Evolutionary conservation across 352 stramenopile genomes (phyloP).

Genomic region (Pythium sukuiense): DNA sequence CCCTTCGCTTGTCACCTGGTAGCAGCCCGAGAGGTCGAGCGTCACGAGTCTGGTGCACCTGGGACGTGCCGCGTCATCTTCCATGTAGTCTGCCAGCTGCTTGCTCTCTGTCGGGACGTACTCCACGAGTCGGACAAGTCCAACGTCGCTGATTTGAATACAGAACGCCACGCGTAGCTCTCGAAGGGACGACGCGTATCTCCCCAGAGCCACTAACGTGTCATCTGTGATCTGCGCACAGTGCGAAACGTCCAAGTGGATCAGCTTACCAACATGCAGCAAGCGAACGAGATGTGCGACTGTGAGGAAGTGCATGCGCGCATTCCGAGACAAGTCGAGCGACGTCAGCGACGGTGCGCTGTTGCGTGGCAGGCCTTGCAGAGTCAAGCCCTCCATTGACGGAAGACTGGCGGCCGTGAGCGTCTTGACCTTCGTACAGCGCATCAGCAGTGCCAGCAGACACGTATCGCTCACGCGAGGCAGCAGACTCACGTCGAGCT

Average conservation of each 20-base stretch:
- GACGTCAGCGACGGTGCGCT: constrained; percentile 26
- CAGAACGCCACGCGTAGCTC: constrained; percentile 56
- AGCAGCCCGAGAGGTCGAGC: constrained; percentile 70
- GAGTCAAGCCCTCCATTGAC: constrained; percentile 53
- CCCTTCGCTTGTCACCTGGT: constrained; percentile 54
- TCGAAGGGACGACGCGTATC: constrained; percentile 35
- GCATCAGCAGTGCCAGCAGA: constrained; percentile 57
- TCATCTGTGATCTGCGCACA: constrained; percentile 60
- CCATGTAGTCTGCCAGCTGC: constrained; percentile 31
- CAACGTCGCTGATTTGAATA: constrained; percentile 49
- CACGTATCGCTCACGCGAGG: constrained; percentile 57
- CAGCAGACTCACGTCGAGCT: constrained; percentile 59
- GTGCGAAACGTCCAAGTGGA: constrained; percentile 51
- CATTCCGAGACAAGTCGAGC: constrained; percentile 39
- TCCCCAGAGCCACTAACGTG: constrained; percentile 46
- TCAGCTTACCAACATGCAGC: constrained; percentile 32
- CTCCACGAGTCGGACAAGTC: constrained; percentile 50
- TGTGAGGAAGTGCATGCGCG: constrained; percentile 41
- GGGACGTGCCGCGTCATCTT: constrained; percentile 17
- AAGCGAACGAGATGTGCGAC: constrained; percentile 46
- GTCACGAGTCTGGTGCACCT: constrained; percentile 45
- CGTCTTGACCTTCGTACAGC: constrained; percentile 32
- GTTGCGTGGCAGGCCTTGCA: constrained; percentile 46
- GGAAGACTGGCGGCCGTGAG: constrained; percentile 35
- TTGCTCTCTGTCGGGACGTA: constrained; percentile 26